These are phyloP conservation scores for Cymbopogon citratus DNA, from an alignment of 176 grass and related monocot genomes.

Conservation along the genomic window DNA sequence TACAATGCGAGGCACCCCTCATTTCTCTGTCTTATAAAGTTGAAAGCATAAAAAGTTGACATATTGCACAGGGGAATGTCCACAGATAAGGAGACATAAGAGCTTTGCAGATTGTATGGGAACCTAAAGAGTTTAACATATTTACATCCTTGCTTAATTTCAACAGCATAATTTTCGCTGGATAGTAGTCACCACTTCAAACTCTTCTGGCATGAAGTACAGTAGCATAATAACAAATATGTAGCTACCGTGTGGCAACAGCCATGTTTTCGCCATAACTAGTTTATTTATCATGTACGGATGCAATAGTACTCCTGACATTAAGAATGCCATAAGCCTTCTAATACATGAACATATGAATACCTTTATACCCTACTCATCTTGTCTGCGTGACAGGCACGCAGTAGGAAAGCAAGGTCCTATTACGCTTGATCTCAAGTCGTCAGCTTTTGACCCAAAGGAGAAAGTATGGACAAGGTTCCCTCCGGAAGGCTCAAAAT, in stretches of 20 bases:
- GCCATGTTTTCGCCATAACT: not conserved
- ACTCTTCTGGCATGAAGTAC: not conserved
- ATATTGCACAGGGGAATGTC: not conserved
- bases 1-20: not conserved
- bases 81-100: not conserved
- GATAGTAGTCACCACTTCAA: not conserved
- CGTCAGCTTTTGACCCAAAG: constrained; percentile 86
- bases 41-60: not conserved
- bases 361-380: not conserved
- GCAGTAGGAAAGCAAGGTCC: constrained; percentile 88
- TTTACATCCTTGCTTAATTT: not conserved
- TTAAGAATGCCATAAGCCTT: not conserved
- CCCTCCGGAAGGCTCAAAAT: constrained; percentile 91
- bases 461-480: constrained; percentile 92
- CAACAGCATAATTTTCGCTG: not conserved
- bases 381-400: constrained; percentile 38
- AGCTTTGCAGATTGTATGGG: not conserved
- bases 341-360: not conserved
- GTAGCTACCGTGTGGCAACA: not conserved
- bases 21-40: not conserved
- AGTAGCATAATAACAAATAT: not conserved
- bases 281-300: not conserved
- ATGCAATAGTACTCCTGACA: not conserved
- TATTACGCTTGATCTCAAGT: constrained; percentile 71
- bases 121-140: not conserved